Conservation (phyloP, 306 rosid genomes). For the Glycine latifolia region DNA sequence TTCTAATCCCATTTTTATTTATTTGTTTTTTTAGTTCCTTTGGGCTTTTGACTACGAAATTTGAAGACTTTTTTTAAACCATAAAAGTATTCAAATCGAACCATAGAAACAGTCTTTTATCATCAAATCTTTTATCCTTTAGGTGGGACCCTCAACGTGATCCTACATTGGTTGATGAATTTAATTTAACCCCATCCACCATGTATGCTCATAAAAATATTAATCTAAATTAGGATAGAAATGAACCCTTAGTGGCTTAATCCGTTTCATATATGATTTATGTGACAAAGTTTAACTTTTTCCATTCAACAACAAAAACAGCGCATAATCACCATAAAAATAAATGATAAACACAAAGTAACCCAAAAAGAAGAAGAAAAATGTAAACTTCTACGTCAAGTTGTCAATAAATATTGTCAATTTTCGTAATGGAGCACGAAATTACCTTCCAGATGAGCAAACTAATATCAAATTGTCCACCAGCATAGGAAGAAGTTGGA, state of each 20-base stretch:
- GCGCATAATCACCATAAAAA: constrained; percentile 6
- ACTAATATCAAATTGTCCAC: constrained; percentile 91
- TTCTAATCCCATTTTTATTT: constrained; percentile 32
- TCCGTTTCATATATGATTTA: constrained; percentile 11
- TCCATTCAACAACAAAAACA: constrained; percentile 35
- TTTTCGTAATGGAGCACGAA: neutral
- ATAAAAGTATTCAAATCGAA: constrained; percentile 41
- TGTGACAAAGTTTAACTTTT: constrained; percentile 54
- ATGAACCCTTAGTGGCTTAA: constrained; percentile 22
- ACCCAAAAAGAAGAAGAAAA: constrained; percentile 2
- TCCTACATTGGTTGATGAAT: constrained; percentile 2
- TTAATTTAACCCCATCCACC: constrained; percentile 5
- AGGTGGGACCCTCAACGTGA: constrained; percentile 43
- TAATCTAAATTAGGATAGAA: constrained; percentile 24
- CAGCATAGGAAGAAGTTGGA: constrained; percentile 81
- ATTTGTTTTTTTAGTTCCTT: constrained; percentile 24
- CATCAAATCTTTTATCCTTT: constrained; percentile 29
- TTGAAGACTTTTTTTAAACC: constrained; percentile 36
- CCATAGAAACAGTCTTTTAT: constrained; percentile 37
- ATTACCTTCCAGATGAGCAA: constrained; percentile 93
- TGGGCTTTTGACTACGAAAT: constrained; percentile 48
- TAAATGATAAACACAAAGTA: neutral
- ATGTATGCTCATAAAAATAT: neutral
- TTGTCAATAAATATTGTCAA: neutral
- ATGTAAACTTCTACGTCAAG: neutral